Base-by-base conservation (phyloP, 148 eudicot species). In the Beta vulgaris region DNA sequence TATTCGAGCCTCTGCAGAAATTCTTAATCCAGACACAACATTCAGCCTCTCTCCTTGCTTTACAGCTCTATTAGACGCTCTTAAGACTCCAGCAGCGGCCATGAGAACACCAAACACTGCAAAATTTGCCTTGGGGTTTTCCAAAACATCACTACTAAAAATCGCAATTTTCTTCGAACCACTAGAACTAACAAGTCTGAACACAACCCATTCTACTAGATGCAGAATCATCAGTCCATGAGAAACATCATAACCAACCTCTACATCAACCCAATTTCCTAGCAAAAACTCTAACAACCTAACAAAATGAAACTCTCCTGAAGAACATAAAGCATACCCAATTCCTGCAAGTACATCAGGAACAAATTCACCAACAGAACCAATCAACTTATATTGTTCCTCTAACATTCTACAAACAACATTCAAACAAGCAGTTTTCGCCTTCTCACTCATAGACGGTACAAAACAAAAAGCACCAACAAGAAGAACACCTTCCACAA, bases 41-140 rank as follows among this genome's bases (percentile, higher is more conserved):
- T 44, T 71, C 26, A 42, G 61, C 75, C 82, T 74, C 48, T 72
- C 77, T 67, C 76, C 82, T 67, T 72, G 82, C 66, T 77, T 79
- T 66, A 75, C 77, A 63, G 85, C 89, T 84, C 87, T 84, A 79
- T 73, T 89, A 7, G 79, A 75, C 72, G 89, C 90, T 80, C 97
- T 88, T 63, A 96, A 79, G 44, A 86, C 93, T 58, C 99, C 99
- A 62, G 87, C 98, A 39, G 99, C 84, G 77, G 86, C 97, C 98
- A 96, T 91, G 72, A 91, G 82, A 40, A 82, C 74, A 60, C 89
- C 83, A 86, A 85, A 87, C 32, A 81, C 57, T 68, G 87, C 83
- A 82, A 83, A 77, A 44, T 68, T 42, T 55, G 82, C 69, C 28
- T 83, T 79, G 62, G 82, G 61, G 78, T 79, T 83, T 78, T 80